Evolutionary conservation across 2,329 filamentous ascomycete species (phyloP).

Genomic region (Alternaria sp.): DNA sequence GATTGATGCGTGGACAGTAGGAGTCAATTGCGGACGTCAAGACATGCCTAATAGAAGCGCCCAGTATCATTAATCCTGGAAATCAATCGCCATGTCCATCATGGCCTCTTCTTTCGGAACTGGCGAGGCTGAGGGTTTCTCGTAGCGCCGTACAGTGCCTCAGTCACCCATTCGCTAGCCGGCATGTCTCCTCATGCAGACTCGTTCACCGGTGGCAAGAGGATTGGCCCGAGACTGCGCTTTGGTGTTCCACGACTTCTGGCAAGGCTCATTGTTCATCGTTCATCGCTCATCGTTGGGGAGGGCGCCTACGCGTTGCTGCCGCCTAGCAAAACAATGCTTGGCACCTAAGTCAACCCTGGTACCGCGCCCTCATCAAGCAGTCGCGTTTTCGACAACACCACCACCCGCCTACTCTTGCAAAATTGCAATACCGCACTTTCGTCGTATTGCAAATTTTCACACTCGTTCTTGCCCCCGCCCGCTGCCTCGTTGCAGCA

Average conservation of each 20-base stretch:
- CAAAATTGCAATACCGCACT: not conserved
- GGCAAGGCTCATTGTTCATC: conserved; percentile 4
- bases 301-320: not conserved
- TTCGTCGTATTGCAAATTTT: not conserved
- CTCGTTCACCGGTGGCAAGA: not conserved
- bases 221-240: not conserved
- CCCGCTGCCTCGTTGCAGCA: conserved; percentile 8
- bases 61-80: not conserved
- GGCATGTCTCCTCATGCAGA: not conserved
- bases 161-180: not conserved
- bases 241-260: not conserved
- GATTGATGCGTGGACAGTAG: not conserved
- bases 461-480: not conserved
- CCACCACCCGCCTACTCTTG: not conserved
- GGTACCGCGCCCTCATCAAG: not conserved
- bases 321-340: not conserved
- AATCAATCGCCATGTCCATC: not conserved
- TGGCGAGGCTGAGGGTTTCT: not conserved
- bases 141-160: not conserved
- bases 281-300: not conserved
- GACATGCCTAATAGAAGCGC: not conserved
- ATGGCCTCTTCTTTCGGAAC: not conserved
- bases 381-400: not conserved
- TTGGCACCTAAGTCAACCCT: not conserved
- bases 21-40: not conserved